phyloP scores from a whole-genome alignment of 139 green algal species.

The Coccomyxa sp. region DNA sequence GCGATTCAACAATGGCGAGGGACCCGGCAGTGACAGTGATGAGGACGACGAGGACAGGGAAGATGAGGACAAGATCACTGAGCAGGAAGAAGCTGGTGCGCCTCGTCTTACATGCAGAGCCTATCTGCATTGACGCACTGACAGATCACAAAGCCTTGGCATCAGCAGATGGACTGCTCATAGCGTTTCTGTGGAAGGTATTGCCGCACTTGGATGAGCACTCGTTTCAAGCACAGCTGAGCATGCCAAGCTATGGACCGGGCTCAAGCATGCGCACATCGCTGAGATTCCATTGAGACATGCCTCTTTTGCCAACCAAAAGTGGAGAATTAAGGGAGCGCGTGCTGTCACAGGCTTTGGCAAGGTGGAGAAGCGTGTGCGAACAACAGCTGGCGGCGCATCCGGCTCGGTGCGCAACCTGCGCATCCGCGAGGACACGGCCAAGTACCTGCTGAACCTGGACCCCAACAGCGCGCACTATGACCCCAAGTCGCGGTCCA shows the following conservation, averaged over 20 bases:
- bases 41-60: slow-evolving; percentile 37
- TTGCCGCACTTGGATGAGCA: no score
- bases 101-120: no score
- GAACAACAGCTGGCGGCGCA: slow-evolving; percentile 83
- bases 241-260: no score
- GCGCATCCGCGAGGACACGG: slow-evolving; percentile 98
- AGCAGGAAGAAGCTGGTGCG: slow-evolving; percentile 73
- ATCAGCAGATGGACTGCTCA: no score
- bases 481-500: slow-evolving; percentile 96
- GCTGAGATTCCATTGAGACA: no score
- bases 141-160: no score
- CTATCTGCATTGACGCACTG: no score
- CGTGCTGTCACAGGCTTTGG: slow-evolving; percentile 65
- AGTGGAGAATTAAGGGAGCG: no score
- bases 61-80: slow-evolving; percentile 89
- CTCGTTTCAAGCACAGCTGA: no score
- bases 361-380: slow-evolving; percentile 94
- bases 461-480: slow-evolving; percentile 94
- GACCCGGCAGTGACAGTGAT: slow-evolving; percentile 19
- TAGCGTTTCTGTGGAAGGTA: no score
- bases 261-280: no score
- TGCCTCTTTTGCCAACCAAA: no score
- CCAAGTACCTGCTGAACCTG: slow-evolving; percentile 99
- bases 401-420: slow-evolving; percentile 91
- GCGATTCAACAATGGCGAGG: slow-evolving; percentile 28